A percentile compares a stretch with the other conserved stretches of the same genome.
Conservation (phyloP, 169 alveolate species). For the Plasmodium berghei region DNA sequence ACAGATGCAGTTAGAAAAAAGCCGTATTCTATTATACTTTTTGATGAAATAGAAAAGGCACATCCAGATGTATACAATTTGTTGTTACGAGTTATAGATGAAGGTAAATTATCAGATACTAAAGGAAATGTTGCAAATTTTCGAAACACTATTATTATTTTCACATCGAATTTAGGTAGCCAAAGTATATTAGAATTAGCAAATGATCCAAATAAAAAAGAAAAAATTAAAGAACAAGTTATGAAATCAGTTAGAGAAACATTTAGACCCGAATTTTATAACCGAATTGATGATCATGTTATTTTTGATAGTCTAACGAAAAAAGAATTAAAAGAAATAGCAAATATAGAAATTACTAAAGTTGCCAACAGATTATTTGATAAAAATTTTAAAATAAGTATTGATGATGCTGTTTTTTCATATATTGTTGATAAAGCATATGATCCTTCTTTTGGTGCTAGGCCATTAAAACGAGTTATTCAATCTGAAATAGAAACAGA, state of each 20-base stretch:
- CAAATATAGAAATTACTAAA: slow-evolving; percentile 86
- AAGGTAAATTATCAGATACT: slow-evolving; percentile 91
- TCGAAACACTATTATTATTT: slow-evolving; percentile 87
- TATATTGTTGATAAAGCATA: slow-evolving; percentile 90
- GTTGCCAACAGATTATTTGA: slow-evolving; percentile 88
- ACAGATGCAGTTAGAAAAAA: slow-evolving; percentile 92
- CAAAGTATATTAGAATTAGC: slow-evolving; percentile 88
- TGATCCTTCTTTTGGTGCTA: slow-evolving; percentile 92
- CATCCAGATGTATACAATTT: slow-evolving; percentile 93
- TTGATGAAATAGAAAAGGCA: slow-evolving; percentile 94
- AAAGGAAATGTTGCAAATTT: slow-evolving; percentile 92
- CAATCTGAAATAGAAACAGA: slow-evolving; percentile 90
- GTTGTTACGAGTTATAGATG: slow-evolving; percentile 91
- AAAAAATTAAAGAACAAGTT: slow-evolving; percentile 82
- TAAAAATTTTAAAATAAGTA: slow-evolving; percentile 85
- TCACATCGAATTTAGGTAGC: slow-evolving; percentile 92
- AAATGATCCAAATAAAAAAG: slow-evolving; percentile 83
- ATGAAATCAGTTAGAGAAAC: slow-evolving; percentile 85
- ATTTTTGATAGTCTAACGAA: slow-evolving; percentile 86
- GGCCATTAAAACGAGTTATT: slow-evolving; percentile 89
- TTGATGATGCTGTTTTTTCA: slow-evolving; percentile 89
- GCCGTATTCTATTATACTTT: slow-evolving; percentile 91
- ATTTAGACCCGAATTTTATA: slow-evolving; percentile 91
- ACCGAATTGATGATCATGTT: slow-evolving; percentile 91
- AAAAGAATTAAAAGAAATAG: slow-evolving; percentile 87